Conservation (phyloP, 768 basidiomycete species). For the Dacryopinax spathularia region DNA sequence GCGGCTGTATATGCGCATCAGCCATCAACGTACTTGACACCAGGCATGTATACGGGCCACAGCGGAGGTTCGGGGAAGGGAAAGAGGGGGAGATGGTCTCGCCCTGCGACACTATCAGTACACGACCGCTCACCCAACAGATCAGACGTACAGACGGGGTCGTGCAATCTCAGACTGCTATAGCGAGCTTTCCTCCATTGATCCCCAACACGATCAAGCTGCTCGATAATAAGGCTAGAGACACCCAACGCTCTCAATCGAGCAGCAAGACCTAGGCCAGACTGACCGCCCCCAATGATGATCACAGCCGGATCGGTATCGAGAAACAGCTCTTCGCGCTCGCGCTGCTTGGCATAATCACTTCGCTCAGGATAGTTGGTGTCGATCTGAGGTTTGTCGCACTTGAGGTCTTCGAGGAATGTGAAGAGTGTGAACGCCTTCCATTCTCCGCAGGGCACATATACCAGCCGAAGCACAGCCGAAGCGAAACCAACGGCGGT, state of each 20-base stretch:
- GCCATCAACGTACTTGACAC: too few species aligned
- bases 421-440: neutral
- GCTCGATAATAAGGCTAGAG: slow-evolving; percentile 16
- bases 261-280: slow-evolving; percentile 19
- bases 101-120: slow-evolving; percentile 9
- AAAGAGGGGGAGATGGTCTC: slow-evolving; percentile 12
- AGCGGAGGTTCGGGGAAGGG: neutral
- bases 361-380: neutral
- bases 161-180: slow-evolving; percentile 31
- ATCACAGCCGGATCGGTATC: slow-evolving; percentile 2
- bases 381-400: neutral
- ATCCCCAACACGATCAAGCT: slow-evolving; percentile 18
- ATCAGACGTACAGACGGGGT: slow-evolving; percentile 8
- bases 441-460: neutral
- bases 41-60: slow-evolving; percentile 31
- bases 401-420: neutral
- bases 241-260: slow-evolving; percentile 20
- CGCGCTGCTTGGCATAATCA: neutral
- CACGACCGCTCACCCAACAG: slow-evolving; percentile 4
- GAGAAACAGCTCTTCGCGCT: neutral
- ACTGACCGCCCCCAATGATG: slow-evolving; percentile 8
- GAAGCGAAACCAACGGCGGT: slow-evolving; percentile 14
- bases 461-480: neutral
- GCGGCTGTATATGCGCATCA: too few species aligned
- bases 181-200: slow-evolving; percentile 23